Conservation (phyloP, 1,139 yeast species). For the Yamadazyma triangularis region DNA sequence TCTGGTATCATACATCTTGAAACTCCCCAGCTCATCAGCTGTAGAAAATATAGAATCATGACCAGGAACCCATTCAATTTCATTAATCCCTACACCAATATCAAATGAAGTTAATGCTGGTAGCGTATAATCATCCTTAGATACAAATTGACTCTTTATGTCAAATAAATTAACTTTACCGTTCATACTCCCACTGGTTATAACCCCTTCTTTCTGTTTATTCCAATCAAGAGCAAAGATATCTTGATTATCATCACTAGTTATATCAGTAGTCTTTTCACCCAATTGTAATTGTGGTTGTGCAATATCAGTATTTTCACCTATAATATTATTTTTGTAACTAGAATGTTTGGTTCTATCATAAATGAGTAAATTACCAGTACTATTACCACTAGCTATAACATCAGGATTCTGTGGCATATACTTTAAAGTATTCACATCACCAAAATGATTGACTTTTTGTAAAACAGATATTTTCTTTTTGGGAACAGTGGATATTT, state of each 20-base stretch:
- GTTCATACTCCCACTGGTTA: slow-evolving; percentile 32
- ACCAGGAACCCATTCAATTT: slow-evolving; percentile 53
- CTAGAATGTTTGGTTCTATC: slow-evolving; percentile 52
- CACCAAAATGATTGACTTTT: slow-evolving; percentile 41
- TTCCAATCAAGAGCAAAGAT: slow-evolving; percentile 47
- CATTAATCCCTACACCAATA: slow-evolving; percentile 48
- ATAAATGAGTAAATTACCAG: slow-evolving; percentile 39
- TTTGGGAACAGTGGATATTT: slow-evolving; percentile 24
- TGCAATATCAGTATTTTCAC: slow-evolving; percentile 25
- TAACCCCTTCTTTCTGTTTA: slow-evolving; percentile 30
- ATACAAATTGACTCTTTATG: slow-evolving; percentile 19
- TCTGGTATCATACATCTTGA: slow-evolving; percentile 51
- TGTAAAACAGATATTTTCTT: slow-evolving; percentile 31
- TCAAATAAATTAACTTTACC: slow-evolving; percentile 36
- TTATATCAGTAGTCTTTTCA: background rate
- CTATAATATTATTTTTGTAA: slow-evolving; percentile 25
- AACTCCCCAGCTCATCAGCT: slow-evolving; percentile 53
- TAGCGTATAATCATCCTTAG: slow-evolving; percentile 6
- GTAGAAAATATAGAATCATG: slow-evolving; percentile 55
- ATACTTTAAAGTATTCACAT: slow-evolving; percentile 37
- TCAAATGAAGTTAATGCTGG: slow-evolving; percentile 4
- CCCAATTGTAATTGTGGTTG: slow-evolving; percentile 27
- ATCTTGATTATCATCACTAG: slow-evolving; percentile 15
- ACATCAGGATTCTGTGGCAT: slow-evolving; percentile 46
- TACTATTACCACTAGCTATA: slow-evolving; percentile 38